Conservation (phyloP, 2,329 filamentous ascomycete genomes). For the Rhynchosporium secalis region DNA sequence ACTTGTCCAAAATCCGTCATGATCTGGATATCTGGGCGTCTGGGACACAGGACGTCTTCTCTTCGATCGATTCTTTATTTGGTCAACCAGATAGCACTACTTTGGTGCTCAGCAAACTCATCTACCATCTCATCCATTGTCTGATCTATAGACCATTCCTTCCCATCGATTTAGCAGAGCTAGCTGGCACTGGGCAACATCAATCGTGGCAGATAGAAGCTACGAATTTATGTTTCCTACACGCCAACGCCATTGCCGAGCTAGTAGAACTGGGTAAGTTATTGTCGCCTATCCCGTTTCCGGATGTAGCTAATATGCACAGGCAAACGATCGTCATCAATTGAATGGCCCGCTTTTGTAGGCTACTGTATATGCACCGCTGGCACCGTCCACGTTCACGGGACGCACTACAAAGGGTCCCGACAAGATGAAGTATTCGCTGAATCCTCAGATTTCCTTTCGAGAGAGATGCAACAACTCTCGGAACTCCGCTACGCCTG, state of each 20-base stretch:
- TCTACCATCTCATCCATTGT: constrained; percentile 85
- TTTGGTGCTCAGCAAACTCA: constrained; percentile 78
- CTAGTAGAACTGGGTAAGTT: constrained; percentile 68
- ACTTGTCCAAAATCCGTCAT: constrained; percentile 80
- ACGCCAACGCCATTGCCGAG: constrained; percentile 85
- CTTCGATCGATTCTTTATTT: constrained; percentile 72
- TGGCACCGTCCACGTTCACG: constrained; percentile 85
- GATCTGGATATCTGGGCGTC: constrained; percentile 84
- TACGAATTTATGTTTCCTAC: constrained; percentile 81
- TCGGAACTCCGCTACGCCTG: constrained; percentile 73
- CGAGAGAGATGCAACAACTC: constrained; percentile 77
- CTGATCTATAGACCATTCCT: constrained; percentile 85
- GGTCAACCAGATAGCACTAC: constrained; percentile 76
- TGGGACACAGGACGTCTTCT: constrained; percentile 76
- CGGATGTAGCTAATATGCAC: not conserved
- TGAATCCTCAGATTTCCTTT: constrained; percentile 67
- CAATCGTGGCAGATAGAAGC: constrained; percentile 93
- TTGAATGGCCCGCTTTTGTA: constrained; percentile 85
- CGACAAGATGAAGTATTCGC: constrained; percentile 50
- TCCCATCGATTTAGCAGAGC: constrained; percentile 78
- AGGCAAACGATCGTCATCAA: constrained; percentile 64
- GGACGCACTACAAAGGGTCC: constrained; percentile 68
- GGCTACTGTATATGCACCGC: constrained; percentile 86
- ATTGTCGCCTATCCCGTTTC: constrained; percentile 1
- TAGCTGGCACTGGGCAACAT: constrained; percentile 77